These are phyloP conservation scores for Novakomyces olei DNA, from an alignment of 805 yeast species.

Conservation along the genomic window DNA sequence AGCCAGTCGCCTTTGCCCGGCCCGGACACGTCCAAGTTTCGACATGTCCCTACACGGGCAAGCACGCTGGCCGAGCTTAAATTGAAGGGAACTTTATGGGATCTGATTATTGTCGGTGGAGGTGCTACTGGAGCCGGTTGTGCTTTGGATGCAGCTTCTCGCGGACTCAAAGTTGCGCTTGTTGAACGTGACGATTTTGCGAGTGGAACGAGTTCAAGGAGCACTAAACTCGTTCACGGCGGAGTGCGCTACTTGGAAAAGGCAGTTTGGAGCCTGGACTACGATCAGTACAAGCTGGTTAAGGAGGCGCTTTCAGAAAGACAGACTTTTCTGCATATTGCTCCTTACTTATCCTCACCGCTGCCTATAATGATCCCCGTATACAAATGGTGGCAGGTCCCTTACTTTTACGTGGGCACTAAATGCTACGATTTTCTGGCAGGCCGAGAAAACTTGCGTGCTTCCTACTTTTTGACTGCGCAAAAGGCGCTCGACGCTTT, in stretches of 20 bases:
- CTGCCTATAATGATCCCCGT: conserved; percentile 93
- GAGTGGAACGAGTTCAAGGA: conserved; percentile 76
- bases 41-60: conserved; percentile 8
- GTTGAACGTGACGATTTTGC: conserved; percentile 81
- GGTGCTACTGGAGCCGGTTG: conserved; percentile 93
- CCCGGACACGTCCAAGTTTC: too few species aligned
- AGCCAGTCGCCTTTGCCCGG: too few species aligned
- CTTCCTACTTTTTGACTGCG: conserved; percentile 49
- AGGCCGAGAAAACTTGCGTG: conserved; percentile 63
- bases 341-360: conserved; percentile 72
- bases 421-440: conserved; percentile 84
- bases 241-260: conserved; percentile 90
- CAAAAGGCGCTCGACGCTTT: conserved; percentile 47
- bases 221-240: conserved; percentile 93
- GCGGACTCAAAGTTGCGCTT: conserved; percentile 75
- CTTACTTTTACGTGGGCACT: conserved; percentile 80
- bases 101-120: conserved; percentile 77
- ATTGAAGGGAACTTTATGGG: conserved; percentile 24
- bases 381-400: conserved; percentile 86
- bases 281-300: conserved; percentile 70
- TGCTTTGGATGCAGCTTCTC: conserved; percentile 72
- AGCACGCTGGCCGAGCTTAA: conserved; percentile 6
- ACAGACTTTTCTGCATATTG: conserved; percentile 65
- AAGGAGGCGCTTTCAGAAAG: conserved; percentile 78
- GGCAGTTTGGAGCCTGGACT: conserved; percentile 79